Base-by-base conservation (phyloP, 192 early-diverging fungal species). In the Backusella westeae region DNA sequence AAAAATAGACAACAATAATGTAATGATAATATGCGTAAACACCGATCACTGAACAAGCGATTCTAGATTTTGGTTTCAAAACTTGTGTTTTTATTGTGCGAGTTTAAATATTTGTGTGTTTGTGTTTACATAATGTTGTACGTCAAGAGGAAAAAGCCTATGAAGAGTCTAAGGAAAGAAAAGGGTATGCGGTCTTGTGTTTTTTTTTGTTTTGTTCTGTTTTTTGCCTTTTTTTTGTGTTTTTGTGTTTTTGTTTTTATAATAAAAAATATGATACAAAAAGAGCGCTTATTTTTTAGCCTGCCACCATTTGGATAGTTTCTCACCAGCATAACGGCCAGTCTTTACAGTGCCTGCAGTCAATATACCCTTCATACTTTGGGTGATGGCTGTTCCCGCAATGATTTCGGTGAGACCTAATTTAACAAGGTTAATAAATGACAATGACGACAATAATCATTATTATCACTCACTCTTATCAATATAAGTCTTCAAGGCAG, bases 361-460 rank as follows among this genome's bases (percentile, higher is more conserved):
- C 21, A 97, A 77, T 34, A 98, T 82, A 1, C 98, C 98, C 84
- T 99, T 99, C 71, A 91, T 71, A 34, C 95, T 93, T 83, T 99
- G 98, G 1, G 93, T 90, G 23, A 99, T 75, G 6, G 96, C 95
- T 0, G 97, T 93, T 12, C 88, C 77, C n/a, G 73, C 80, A 73
- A 87, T 87, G 19, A 73, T 78, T 0, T 79, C 65, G 10, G 52
- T 75, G 1, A 82, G 46, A n/a, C 72, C 78, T 80, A 52, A n/a
- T 52, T 49, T 49, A 49, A 21, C 46, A 49, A n/a, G 19, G 6
- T 49, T n/a, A 49, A 49, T 49, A 49, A 19, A 49, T 49, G 19
- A 19, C n/a, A 29, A 65, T 36, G 52, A 68, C 4, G 10, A 1
- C 19, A 56, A 49, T 79, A 19, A 12, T 10, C 12, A 14, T 63